Conservation (phyloP, 1,284 basidiomycete species). For the Ustilago curta region DNA sequence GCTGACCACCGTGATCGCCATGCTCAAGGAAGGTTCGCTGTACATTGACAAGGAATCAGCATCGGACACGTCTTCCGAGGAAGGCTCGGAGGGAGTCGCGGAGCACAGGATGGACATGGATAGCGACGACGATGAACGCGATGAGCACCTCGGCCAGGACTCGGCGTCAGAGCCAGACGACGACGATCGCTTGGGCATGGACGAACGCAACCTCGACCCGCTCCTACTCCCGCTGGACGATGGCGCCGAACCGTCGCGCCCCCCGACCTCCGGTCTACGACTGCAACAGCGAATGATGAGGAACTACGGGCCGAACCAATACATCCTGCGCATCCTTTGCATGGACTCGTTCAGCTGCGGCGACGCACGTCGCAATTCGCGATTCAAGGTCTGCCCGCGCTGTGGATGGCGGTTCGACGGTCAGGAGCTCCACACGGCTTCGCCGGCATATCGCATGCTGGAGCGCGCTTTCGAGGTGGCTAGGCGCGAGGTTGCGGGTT, state of each 20-base stretch:
- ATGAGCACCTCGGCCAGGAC: slow-evolving; percentile 2
- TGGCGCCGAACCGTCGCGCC: slow-evolving; percentile 7
- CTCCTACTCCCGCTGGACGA: not conserved
- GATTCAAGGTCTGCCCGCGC: slow-evolving; percentile 10
- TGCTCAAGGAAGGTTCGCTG: slow-evolving; percentile 19
- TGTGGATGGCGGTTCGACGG: slow-evolving; percentile 39
- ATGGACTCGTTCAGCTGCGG: slow-evolving; percentile 23
- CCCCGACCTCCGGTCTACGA: not conserved
- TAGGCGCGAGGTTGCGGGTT: slow-evolving; percentile 4
- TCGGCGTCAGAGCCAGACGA: not conserved
- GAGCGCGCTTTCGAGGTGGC: slow-evolving; percentile 13
- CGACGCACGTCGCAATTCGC: not conserved
- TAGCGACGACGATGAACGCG: slow-evolving; percentile 6
- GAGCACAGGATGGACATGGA: too few species aligned
- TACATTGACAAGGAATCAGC: slow-evolving; percentile 34
- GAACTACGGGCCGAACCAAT: slow-evolving; percentile 32
- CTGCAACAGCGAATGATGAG: slow-evolving; percentile 7
- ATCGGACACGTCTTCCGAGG: slow-evolving; percentile 28
- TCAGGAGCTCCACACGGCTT: not conserved
- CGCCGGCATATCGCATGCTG: slow-evolving; percentile 1
- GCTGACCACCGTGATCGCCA: slow-evolving; percentile 8
- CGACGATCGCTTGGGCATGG: not conserved
- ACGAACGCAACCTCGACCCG: slow-evolving; percentile 4
- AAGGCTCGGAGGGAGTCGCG: not conserved
- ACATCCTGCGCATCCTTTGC: slow-evolving; percentile 30